Evolutionary conservation across 2,329 filamentous ascomycete genomes (phyloP).

Genomic region (Clarireedia hainanense): DNA sequence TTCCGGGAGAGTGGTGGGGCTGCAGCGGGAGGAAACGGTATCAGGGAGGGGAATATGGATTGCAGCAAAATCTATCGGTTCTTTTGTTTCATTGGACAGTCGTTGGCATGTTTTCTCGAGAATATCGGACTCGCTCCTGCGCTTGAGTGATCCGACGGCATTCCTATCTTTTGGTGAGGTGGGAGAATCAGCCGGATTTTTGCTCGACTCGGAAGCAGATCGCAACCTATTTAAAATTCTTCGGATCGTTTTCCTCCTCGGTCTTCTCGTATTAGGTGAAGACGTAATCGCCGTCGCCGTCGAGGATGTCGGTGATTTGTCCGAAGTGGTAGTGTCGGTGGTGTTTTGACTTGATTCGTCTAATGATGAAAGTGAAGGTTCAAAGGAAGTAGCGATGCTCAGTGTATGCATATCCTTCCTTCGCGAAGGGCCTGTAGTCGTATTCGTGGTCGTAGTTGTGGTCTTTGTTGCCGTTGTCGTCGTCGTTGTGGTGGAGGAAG

Average conservation of each 20-base stretch:
- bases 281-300: neutral
- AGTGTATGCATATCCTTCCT: constrained; percentile 7
- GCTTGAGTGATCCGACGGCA: neutral
- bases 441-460: neutral
- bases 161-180: neutral
- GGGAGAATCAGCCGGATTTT: neutral
- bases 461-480: too few relatives aligned
- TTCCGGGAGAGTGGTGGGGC: neutral
- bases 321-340: neutral
- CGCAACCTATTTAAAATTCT: neutral
- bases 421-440: neutral
- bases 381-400: neutral
- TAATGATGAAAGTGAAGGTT: neutral
- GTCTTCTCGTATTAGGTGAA: neutral
- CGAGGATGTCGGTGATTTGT: neutral
- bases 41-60: neutral
- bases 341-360: neutral
- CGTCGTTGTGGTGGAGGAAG: neutral
- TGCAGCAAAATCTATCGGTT: constrained; percentile 7
- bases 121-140: neutral
- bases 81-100: neutral
- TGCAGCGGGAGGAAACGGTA: neutral
- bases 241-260: neutral
- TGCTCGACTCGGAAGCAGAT: neutral
- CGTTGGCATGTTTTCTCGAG: neutral